Conservation (phyloP, 2,329 filamentous ascomycete genomes). For the Hypoxylon sp. region DNA sequence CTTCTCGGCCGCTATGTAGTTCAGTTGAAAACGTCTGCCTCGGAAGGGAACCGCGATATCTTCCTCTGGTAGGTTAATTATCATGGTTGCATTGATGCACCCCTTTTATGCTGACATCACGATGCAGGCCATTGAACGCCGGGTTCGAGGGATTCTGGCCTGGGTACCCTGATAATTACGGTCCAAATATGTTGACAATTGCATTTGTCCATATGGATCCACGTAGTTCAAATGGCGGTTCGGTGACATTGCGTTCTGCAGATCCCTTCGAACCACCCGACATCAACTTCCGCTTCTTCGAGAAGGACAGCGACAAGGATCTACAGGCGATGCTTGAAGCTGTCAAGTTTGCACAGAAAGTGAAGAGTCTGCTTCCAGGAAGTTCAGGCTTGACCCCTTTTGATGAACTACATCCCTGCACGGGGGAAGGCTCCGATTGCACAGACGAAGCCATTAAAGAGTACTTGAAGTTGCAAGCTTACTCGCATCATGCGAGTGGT, state of each 20-base stretch:
- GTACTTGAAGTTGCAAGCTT: slow-evolving; percentile 45
- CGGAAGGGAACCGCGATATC: slow-evolving; percentile 39
- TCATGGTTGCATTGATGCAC: no score
- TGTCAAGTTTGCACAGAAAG: slow-evolving; percentile 33
- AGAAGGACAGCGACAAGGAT: slow-evolving; percentile 60
- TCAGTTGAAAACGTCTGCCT: slow-evolving; percentile 45
- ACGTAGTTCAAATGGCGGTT: slow-evolving; percentile 68
- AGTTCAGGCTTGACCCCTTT: slow-evolving; percentile 63
- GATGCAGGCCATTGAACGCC: slow-evolving; percentile 30
- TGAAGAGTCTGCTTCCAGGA: slow-evolving; percentile 29
- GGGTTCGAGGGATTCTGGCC: slow-evolving; percentile 48
- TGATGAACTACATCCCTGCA: slow-evolving; percentile 46
- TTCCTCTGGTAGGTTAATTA: slow-evolving; percentile 34
- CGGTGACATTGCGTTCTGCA: slow-evolving; percentile 71
- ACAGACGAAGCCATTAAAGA: slow-evolving; percentile 47
- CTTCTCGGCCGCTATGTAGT: slow-evolving; percentile 39
- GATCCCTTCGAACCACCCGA: slow-evolving; percentile 75
- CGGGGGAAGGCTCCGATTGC: slow-evolving; percentile 31
- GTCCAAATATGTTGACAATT: slow-evolving; percentile 49
- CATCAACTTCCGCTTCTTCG: slow-evolving; percentile 75
- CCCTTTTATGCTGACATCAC: neutral
- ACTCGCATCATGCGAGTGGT: slow-evolving; percentile 48
- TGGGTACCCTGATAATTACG: slow-evolving; percentile 38
- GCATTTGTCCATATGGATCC: slow-evolving; percentile 69
- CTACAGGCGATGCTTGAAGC: slow-evolving; percentile 49